A percentile compares a stretch with the other conserved stretches of the same genome.
These are phyloP conservation scores for Fonsecaea pugnacius DNA, from an alignment of 2,329 filamentous ascomycete genomes.

Conservation along the genomic window DNA sequence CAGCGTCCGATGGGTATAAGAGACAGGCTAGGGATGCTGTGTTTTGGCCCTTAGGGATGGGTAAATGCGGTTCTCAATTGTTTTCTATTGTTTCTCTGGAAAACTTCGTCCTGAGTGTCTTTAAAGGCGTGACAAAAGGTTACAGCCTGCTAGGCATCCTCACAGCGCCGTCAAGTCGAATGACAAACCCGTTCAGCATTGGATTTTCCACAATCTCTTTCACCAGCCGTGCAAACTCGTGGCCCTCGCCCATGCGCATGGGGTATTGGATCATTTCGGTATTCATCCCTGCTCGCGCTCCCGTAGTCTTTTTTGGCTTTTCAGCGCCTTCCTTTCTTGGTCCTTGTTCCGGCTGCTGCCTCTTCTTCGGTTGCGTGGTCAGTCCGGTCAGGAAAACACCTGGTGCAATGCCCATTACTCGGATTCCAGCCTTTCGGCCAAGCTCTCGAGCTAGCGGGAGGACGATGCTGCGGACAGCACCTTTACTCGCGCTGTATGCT, in stretches of 20 bases:
- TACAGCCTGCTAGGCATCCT: constrained; percentile 38
- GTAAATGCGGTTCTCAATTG: not conserved
- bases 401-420: constrained; percentile 38
- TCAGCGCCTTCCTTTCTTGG: constrained; percentile 21
- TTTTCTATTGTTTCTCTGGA: not conserved
- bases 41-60: constrained; percentile 5
- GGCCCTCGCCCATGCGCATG: constrained; percentile 35
- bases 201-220: constrained; percentile 38
- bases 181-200: constrained; percentile 39
- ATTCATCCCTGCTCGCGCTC: constrained; percentile 26
- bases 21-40: constrained; percentile 9
- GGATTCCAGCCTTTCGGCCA: constrained; percentile 36
- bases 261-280: constrained; percentile 38
- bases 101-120: not conserved
- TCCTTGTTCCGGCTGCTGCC: not conserved
- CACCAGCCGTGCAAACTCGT: constrained; percentile 38
- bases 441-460: constrained; percentile 38
- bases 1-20: no score
- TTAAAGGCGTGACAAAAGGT: not conserved
- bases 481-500: constrained; percentile 40
- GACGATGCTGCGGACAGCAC: constrained; percentile 36
- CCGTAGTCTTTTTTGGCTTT: constrained; percentile 23
- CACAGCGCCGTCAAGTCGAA: constrained; percentile 37
- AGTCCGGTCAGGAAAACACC: constrained; percentile 38
- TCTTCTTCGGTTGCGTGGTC: constrained; percentile 29